Base-by-base conservation (phyloP, 148 eudicot species). In the Dianthus caryophyllus region DNA sequence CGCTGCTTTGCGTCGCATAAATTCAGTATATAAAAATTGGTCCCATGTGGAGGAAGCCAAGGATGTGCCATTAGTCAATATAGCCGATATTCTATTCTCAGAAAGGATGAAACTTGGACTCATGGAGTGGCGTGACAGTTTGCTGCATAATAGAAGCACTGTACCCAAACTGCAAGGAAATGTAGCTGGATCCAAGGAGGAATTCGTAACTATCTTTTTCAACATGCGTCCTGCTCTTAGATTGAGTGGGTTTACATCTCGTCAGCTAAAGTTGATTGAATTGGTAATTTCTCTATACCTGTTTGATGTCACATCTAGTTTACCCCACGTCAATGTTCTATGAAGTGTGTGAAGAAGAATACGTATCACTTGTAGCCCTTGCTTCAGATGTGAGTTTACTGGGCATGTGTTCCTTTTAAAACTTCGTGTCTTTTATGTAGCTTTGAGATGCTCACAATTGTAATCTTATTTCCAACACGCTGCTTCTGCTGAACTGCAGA, bases 191-290 rank as follows among this genome's bases (percentile, higher is more conserved):
- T 76, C 83, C 50, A 76, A 69, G 44, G 81, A 82, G 33, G 81
- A 77, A 68, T 78, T 86, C 46, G 78, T 83, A 65, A 90, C 88
- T 63, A 75, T 84, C 72, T 94, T 94, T 77, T 94, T 88, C 76
- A 78, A 79, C 39, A 80, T 71, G 81, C 88, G 90, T 39, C 99
- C 99, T 56, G 91, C 97, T 64, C 78, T 94, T 57, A 77, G 69
- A 64, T 70, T 94, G 73, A 79, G 69, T 75, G 96, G 89, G 20
- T 86, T 88, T 77, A 86, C 92, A 49, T 84, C 92, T 75, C 96
- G 80, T 77, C 99, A 90, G 72, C 76, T 84, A 72, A 84, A 81
- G 83, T 73, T 90, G 83, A 86, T 94, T 80, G 85, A 86, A 74
- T 69, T 77, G 99, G 97, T 94, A 88, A 86, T 88, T 47, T 51